Evolutionary conservation across 2,329 filamentous ascomycete genomes (phyloP), one percentile per base, ranked within the genome.

Genomic region (Chalara sp.): DNA sequence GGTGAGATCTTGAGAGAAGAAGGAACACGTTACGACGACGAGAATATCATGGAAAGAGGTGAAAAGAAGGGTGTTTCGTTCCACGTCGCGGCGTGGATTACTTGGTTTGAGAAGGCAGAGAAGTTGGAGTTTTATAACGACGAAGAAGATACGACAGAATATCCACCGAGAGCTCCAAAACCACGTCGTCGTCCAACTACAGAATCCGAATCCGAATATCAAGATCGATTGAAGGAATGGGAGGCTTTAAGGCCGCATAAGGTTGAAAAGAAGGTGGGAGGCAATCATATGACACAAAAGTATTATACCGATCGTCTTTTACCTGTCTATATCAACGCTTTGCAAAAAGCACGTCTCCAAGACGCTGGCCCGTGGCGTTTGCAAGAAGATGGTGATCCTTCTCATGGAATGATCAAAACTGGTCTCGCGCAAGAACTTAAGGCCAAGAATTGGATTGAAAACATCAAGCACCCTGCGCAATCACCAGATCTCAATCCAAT

Each of bases 61-160:
- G 11, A 32, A 28, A 6, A 21, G 5, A 33, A 47, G 35, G 47
- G 46, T 28, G 39, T 50, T 12, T 28, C 31, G 8, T 51, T 53
- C 41, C 41, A 55, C 47, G 51, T 55, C 32, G 42, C 51, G 6
- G 40, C 44, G 5, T 53, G 29, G 45, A 44, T 51, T n/a, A 29
- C 11, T 51, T 55, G 21, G 51, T 46, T 33, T 4, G 44, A 32
- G 5, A 53, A 55, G 41, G 51, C 45, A 48, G 35, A 49, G 6
- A 53, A 49, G 30, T 39, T n/a, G n/a, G 32, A 51, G 44, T 55
- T 55, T 32, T 53, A 55, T 44, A 53, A 55, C 40, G 42, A 51
- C 21, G 48, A 53, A 46, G 35, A 55, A 11, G 50, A 55, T 28
- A 48, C 21, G 31, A 39, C 44, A 40, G 30, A 46, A 11, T 8